phyloP scores from a whole-genome alignment of 176 grass and related monocot species.

The Miscanthus lutarioriparius region DNA sequence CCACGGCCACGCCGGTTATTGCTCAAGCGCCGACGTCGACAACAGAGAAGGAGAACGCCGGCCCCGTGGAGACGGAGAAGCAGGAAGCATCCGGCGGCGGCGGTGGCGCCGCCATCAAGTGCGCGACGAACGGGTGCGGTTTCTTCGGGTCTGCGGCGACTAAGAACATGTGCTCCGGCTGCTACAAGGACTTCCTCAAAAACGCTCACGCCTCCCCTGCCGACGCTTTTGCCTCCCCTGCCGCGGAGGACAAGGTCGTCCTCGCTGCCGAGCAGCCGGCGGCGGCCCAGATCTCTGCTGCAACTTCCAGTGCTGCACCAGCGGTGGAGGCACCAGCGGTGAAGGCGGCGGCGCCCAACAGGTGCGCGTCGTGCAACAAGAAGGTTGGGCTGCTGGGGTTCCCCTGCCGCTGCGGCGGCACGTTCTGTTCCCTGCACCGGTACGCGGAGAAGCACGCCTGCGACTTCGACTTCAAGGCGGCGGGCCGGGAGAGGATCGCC shows the following conservation, averaged over 20 bases:
- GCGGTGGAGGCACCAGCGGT: background rate
- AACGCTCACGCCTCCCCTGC: background rate
- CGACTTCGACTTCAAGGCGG: constrained; percentile 48
- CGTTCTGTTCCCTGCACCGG: constrained; percentile 53
- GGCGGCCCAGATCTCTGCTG: background rate
- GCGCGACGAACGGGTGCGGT: constrained; percentile 40
- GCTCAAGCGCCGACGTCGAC: background rate
- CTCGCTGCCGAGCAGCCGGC: background rate
- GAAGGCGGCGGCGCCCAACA: constrained; percentile 4
- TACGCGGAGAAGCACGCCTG: constrained; percentile 45
- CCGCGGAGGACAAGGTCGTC: background rate
- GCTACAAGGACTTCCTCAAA: constrained; percentile 36
- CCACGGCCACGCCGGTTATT: background rate
- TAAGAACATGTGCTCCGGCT: constrained; percentile 47
- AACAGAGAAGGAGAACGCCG: background rate
- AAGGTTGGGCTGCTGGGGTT: constrained; percentile 58
- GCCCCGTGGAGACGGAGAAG: background rate
- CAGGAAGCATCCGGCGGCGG: background rate
- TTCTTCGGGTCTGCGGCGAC: constrained; percentile 47
- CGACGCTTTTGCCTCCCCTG: background rate
- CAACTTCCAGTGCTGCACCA: too few species aligned
- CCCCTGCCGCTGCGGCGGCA: constrained; percentile 55
- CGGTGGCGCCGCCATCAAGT: background rate
- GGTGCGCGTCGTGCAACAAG: constrained; percentile 51
- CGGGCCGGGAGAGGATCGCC: constrained; percentile 31